Evolutionary conservation across 352 stramenopile genomes (phyloP), one percentile per base, ranked within the genome.

Genomic region (Phytophthora meadii): DNA sequence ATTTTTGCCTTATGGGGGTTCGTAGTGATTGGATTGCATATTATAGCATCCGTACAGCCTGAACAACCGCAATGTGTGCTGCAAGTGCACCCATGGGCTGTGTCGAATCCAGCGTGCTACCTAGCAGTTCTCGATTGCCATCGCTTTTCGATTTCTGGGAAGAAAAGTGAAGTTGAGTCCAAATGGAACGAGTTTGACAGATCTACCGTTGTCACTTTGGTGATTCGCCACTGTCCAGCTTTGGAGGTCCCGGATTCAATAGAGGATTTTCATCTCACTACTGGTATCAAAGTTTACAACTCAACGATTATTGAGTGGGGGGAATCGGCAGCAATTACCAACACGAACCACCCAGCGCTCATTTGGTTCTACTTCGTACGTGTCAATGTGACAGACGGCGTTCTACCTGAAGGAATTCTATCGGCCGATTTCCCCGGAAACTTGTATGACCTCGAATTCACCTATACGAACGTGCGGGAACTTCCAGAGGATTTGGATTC

Each of bases 401-500:
- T 42, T 5, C 28, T 70, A 5, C 62, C 62, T 22, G 57, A 24
- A 5, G 68, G 62, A 4, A 25, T 59, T 1, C 46, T 57, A 6
- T 65, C 54, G 2, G 14, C 47, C 3, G 57, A 73, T 25, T 65
- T 54, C 15, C 52, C 63, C 0, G 19, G 12, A 0, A 66, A 57
- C 8, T 9, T 76, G 10, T 64, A 63, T 12, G 65, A 84, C 28
- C 45, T 88, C 4, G 70, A 81, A 17, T 50, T 83, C 51, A 63
- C 24, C 0, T 54, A 55, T 9, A 68, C 63, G 22, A 85, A 82
- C 25, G 32, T 89, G 6, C 70, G 44, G 0, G 41, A 72, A 14
- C 37, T 87, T 3, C 81, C 81, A 0, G 47, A 73, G 1, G 49
- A 84, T 81, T 36, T 87, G 11, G 55, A 78, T 41, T 22, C 59